Base-by-base conservation (phyloP, 2,329 filamentous ascomycete species). In the Exophiala bonariae region DNA sequence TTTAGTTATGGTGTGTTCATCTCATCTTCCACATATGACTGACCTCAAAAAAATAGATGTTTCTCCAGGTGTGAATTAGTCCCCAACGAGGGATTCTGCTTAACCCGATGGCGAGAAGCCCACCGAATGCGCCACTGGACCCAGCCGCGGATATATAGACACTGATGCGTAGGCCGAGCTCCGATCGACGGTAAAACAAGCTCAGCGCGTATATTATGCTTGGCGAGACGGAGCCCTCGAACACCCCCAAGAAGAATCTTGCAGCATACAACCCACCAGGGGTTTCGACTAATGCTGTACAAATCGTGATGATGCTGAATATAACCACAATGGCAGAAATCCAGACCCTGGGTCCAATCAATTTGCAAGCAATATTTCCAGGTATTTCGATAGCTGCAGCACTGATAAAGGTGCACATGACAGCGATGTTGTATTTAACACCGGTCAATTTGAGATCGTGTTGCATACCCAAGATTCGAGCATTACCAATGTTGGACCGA, bases 401-500 rank as follows among this genome's bases (percentile, higher is more conserved):
- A n/a, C n/a, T n/a, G n/a, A n/a, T n/a, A n/a, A n/a, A n/a, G n/a
- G n/a, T n/a, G n/a, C n/a, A n/a, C n/a, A 44, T 31, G n/a, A 49
- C 32, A 3, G 40, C 40, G 6, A 44, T 18, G 18, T 49, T 49
- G 40, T 35, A 49, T 23, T 38, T 14, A 11, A 17, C 32, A 13
- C 40, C 32, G 10, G 28, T 14, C 5, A 49, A 28, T 3, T 44
- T 43, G 16, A 85, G 63, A 57, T 83, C 79, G 1, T 68, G 54
- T 55, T 84, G 78, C n/a, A 87, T 70, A 1, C 79, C 78, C 45
- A 83, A 74, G 7, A 86, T 80, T 49, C 81, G 80, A 16, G 83
- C 84, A 58, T 87, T 87, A 26, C 84, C 84, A 28, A 87, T 81
- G 61, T 87, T 87, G 11, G 83, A 85, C 35, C 85, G 76, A 63